These are phyloP conservation scores for Mollisiaceae sp. DNA, from an alignment of 2,329 filamentous ascomycete species.

Conservation along the genomic window DNA sequence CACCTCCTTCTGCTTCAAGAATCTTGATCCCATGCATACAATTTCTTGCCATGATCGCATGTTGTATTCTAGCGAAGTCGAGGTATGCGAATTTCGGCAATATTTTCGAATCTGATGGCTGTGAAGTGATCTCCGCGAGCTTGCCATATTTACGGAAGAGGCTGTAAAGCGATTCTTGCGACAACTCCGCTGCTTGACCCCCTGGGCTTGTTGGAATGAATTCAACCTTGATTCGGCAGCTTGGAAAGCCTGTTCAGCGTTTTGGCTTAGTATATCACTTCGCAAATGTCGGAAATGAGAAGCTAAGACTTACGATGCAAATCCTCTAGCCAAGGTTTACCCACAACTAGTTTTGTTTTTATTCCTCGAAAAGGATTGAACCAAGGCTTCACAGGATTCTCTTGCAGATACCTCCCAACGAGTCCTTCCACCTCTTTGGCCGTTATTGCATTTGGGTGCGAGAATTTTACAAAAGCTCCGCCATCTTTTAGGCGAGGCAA, in stretches of 20 bases:
- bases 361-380: constrained; percentile 83
- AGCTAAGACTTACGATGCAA: constrained; percentile 57
- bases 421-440: constrained; percentile 62
- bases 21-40: constrained; percentile 88
- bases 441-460: constrained; percentile 51
- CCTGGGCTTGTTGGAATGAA: constrained; percentile 78
- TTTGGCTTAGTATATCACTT: too few relatives aligned
- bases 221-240: constrained; percentile 77
- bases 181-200: constrained; percentile 75
- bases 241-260: constrained; percentile 64
- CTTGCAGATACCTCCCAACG: constrained; percentile 65
- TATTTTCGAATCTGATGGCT: constrained; percentile 85
- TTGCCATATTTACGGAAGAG: constrained; percentile 92
- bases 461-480: constrained; percentile 90
- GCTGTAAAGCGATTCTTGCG: constrained; percentile 84
- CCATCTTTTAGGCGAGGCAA: constrained; percentile 84
- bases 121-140: constrained; percentile 80
- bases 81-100: constrained; percentile 80
- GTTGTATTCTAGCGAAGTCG: constrained; percentile 69
- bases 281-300: too few relatives aligned
- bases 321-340: constrained; percentile 93
- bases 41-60: constrained; percentile 42
- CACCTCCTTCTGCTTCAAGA: constrained; percentile 71
- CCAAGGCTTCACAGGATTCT: constrained; percentile 82
- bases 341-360: constrained; percentile 74